Percentiles rank a stretch among this genome's conserved stretches.
phyloP scores from a whole-genome alignment of 805 yeast species.

The Teunomyces lycoperdinae region DNA sequence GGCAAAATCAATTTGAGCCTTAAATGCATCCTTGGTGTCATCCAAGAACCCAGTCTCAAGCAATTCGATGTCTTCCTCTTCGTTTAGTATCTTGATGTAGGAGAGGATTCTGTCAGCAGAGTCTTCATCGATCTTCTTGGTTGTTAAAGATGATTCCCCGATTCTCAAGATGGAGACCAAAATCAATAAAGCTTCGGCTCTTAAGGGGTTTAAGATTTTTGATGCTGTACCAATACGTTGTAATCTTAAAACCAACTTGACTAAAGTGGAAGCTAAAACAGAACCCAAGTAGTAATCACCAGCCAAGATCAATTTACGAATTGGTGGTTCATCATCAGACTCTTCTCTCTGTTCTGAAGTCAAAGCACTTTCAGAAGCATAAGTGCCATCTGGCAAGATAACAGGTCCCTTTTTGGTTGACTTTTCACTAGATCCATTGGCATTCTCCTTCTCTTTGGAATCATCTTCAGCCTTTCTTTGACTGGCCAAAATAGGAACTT shows the following conservation, averaged over 20 bases:
- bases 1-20: constrained; percentile 59
- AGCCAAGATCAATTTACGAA: constrained; percentile 74
- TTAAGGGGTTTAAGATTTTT: constrained; percentile 73
- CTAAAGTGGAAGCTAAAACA: constrained; percentile 81
- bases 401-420: constrained; percentile 58
- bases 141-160: constrained; percentile 69
- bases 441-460: constrained; percentile 24
- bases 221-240: constrained; percentile 52
- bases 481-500: constrained; percentile 80
- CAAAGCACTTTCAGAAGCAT: constrained; percentile 89
- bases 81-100: constrained; percentile 78
- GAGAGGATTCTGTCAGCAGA: constrained; percentile 90
- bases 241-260: constrained; percentile 80
- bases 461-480: constrained; percentile 46
- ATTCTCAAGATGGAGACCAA: constrained; percentile 89
- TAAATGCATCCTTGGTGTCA: constrained; percentile 84
- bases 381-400: constrained; percentile 97
- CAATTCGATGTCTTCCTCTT: constrained; percentile 50
- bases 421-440: constrained; percentile 31
- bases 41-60: constrained; percentile 75
- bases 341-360: constrained; percentile 42
- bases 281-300: constrained; percentile 93
- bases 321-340: constrained; percentile 50
- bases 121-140: constrained; percentile 88
- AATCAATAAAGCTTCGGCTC: constrained; percentile 91